Conservation (phyloP, 495 filamentous ascomycete species). For the Melanomma pulvis-pyrius region DNA sequence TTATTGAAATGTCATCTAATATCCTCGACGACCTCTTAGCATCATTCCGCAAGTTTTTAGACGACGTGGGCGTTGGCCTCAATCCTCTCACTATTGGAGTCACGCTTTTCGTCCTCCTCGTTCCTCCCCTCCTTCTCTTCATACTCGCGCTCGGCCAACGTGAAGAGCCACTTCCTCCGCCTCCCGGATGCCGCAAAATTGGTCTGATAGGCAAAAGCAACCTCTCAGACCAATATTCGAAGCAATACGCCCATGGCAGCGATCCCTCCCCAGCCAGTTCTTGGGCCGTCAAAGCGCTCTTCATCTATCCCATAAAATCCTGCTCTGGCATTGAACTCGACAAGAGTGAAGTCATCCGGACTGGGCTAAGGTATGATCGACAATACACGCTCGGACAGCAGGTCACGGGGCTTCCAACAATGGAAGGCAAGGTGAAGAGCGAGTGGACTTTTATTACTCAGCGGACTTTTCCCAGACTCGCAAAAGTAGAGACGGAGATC, state of each 20-base stretch:
- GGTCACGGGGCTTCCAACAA: conserved; percentile 47
- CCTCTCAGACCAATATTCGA: conserved; percentile 31
- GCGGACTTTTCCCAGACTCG: conserved; percentile 69
- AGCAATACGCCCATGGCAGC: conserved; percentile 23
- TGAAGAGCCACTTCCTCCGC: conserved; percentile 20
- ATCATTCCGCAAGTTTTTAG: background rate
- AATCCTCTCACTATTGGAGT: conserved; percentile 5
- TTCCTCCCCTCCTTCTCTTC: conserved; percentile 18
- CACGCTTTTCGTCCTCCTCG: conserved; percentile 20
- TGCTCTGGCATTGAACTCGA: conserved; percentile 79
- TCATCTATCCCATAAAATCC: conserved; percentile 87
- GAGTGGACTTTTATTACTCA: conserved; percentile 84
- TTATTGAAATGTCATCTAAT: conserved; percentile 12
- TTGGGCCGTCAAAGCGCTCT: conserved; percentile 75
- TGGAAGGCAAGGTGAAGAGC: conserved; percentile 49
- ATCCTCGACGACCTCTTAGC: conserved; percentile 6
- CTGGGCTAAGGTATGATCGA: conserved; percentile 80
- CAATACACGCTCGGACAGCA: conserved; percentile 81
- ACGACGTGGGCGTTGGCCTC: conserved; percentile 7
- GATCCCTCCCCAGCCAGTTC: conserved; percentile 4
- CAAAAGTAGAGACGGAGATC: conserved; percentile 74
- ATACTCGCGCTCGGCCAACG: conserved; percentile 18
- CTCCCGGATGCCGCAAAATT: conserved; percentile 30
- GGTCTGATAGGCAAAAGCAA: conserved; percentile 28
- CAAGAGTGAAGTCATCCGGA: conserved; percentile 64